Evolutionary conservation across 2,329 filamentous ascomycete species (phyloP), one percentile per base, ranked within the genome.

Genomic region (Diaporthe australafricana): DNA sequence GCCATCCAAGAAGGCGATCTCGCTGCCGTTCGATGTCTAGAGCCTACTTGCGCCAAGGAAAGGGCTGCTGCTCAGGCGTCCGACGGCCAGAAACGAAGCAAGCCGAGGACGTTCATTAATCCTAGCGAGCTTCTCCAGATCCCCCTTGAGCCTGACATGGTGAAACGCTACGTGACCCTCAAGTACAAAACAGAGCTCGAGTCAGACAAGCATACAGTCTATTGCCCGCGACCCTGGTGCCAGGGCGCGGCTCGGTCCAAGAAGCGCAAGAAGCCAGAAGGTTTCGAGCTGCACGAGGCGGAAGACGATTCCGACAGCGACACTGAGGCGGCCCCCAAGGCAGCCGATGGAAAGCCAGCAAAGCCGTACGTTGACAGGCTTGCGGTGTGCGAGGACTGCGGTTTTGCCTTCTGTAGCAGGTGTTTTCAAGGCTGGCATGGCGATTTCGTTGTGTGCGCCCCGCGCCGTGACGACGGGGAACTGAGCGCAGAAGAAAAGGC

Each of bases 131-230:
- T 98, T 52, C 84, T 95, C 5, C 91, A 94, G 77, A 94, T 96
- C 55, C 92, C 92, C 0, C 82, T 96, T 1, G 85, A 90, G 2
- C 88, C 92, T 72, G 90, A 93, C 20, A 88, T 87, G 42, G 94
- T 98, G 2, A 92, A 94, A 78, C 92, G 96, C 70, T 99, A 97
- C 80, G 93, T 97, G 5, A 91, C 91, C 47, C 87, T 98, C 73
- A 98, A 96, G 83, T 94, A 97, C 78, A 98, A 98, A 84, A 94
- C 93, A 75, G 93, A 94, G 80, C 89, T 98, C 3, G 96, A 98
- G 81, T 92, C 94, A 0, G 95, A 98, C 82, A 97, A 95, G 78
- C 92, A 91, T 72, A 98, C 95, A 0, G 89, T 98, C 42, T 98
- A 97, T 80, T 99, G 96, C 78, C 96, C 96, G 0, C 90, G 96